Percentiles rank a stretch among this genome's conserved stretches.
Conservation (phyloP, 768 basidiomycete species). For the Psilocybe azurescens region DNA sequence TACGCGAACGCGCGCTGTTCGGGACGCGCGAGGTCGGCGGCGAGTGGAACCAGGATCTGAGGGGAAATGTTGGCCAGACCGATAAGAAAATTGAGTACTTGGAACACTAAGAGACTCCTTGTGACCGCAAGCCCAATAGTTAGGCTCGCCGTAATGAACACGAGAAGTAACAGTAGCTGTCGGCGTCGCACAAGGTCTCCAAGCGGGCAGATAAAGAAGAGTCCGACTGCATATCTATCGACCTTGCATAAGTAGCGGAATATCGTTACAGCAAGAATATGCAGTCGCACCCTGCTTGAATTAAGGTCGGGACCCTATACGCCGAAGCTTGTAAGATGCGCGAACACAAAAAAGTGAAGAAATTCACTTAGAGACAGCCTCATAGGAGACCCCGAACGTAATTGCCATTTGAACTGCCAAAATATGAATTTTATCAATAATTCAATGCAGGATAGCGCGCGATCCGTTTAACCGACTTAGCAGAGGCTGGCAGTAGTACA, state of each 20-base stretch:
- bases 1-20: conserved; percentile 76
- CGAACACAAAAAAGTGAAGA: background rate
- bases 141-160: conserved; percentile 56
- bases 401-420: conserved; percentile 42
- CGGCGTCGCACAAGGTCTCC: conserved; percentile 84
- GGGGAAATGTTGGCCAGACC: conserved; percentile 73
- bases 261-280: background rate
- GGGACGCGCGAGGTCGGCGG: conserved; percentile 81
- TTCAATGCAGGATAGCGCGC: too few species aligned
- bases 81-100: conserved; percentile 71
- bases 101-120: conserved; percentile 58
- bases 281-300: conserved; percentile 62
- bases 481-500: conserved; percentile 83
- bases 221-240: conserved; percentile 68
- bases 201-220: conserved; percentile 77
- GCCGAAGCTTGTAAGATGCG: background rate
- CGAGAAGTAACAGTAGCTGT: conserved; percentile 65
- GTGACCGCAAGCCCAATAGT: conserved; percentile 77
- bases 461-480: conserved; percentile 52
- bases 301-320: conserved; percentile 61
- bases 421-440: conserved; percentile 4
- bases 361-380: conserved; percentile 23
- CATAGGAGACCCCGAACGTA: conserved; percentile 27
- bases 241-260: background rate
- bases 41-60: conserved; percentile 76